Base-by-base conservation (phyloP, 192 early-diverging fungal genomes). In the Chytriomyces sp. region DNA sequence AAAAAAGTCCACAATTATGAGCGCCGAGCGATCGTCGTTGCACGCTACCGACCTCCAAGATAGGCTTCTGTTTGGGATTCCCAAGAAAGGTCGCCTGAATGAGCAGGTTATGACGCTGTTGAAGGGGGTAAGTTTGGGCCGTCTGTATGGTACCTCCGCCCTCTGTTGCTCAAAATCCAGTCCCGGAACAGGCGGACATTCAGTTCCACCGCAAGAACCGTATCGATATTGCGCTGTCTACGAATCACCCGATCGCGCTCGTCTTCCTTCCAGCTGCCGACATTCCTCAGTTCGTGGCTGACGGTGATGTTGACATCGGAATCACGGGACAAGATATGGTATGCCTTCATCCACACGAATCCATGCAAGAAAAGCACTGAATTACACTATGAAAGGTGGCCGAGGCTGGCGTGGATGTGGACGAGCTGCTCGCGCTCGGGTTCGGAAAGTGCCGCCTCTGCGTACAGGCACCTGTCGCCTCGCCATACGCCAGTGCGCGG, bases 21-120 rank as follows among this genome's bases (percentile, higher is more conserved):
- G 39, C 8, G 30, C 25, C 63, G 56, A 58, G 12, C n/a, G 12
- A 12, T 14, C 56, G 12, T 58, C 56, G 1, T 28, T 82, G 77
- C 75, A 82, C 62, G 53, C 73, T 36, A 53, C 60, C 14, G 80
- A 85, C 49, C 78, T 85, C 17, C 49, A 71, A 31, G 81, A 80
- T 66, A 69, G 81, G 26, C 76, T 98, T 52, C 83, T 97, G 39
- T 96, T 98, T 71, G 96, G 93, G n/a, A 88, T 99, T 58, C 97
- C 97, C 52, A 99, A 99, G 80, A 99, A 99, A 82, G 97, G 97
- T 36, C 91, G 97, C 37, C 90, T 99, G 39, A 90, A 96, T 82
- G 93, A 96, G 75, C 87, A 95, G 62, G 93, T 91, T 53, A 77
- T 96, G 10, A 81, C 87, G 5, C 80, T 99, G 36, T 86, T 99